Percentiles rank a stretch among this genome's conserved stretches.
Evolutionary conservation across 257 asterid genomes (phyloP).

Genomic region (Osmanthus fragrans): DNA sequence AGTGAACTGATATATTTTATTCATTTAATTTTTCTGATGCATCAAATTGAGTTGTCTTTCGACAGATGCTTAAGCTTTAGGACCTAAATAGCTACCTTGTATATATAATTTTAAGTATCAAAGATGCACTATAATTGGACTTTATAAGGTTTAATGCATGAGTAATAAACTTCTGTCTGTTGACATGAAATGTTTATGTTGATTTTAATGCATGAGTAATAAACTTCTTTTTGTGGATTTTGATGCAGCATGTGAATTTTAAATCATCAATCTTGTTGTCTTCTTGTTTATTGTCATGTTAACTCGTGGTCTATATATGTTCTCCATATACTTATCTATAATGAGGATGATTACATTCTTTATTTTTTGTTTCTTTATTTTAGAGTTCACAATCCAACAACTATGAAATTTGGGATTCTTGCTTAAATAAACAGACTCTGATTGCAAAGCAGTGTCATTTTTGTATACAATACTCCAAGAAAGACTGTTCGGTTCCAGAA

Average conservation of each 20-base stretch:
- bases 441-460: too few species aligned
- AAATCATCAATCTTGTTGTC: neutral
- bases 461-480: too few species aligned
- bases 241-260: neutral
- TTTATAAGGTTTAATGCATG: neutral
- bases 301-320: neutral
- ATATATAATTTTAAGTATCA: neutral
- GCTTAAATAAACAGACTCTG: too few species aligned
- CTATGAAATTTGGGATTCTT: neutral
- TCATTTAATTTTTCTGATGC: neutral
- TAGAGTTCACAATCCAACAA: neutral
- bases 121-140: neutral
- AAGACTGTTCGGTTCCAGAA: too few species aligned
- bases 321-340: neutral
- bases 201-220: neutral
- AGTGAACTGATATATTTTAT: neutral
- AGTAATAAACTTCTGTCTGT: neutral
- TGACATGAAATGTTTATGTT: neutral
- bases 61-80: constrained; percentile 14
- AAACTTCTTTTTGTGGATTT: neutral
- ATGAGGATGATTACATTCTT: neutral
- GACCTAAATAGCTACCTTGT: neutral
- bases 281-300: neutral
- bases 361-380: neutral
- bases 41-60: constrained; percentile 2